phyloP scores from a whole-genome alignment of 2,329 filamentous ascomycete genomes.

The Sporothrix humicola region DNA sequence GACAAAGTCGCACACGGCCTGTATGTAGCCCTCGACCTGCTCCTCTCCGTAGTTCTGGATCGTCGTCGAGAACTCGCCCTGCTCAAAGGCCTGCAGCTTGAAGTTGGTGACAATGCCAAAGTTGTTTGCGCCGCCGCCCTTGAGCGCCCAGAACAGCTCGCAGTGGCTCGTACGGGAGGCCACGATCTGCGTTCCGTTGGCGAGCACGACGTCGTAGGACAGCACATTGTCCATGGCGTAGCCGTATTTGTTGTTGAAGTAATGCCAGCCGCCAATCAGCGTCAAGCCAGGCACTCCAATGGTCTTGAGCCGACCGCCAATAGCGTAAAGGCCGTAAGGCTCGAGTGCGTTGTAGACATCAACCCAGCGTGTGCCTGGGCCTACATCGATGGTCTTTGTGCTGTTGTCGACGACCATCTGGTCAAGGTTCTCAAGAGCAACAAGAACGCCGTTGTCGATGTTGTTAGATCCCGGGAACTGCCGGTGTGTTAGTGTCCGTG shows the following conservation, averaged over 20 bases:
- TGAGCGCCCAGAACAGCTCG: constrained; percentile 51
- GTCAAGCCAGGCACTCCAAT: constrained; percentile 48
- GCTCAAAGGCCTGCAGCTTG: constrained; percentile 35
- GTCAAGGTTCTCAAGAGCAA: constrained; percentile 47
- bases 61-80: constrained; percentile 44
- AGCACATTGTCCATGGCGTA: constrained; percentile 48
- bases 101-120: constrained; percentile 46
- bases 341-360: constrained; percentile 48
- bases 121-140: constrained; percentile 53
- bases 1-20: constrained; percentile 42
- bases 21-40: constrained; percentile 40
- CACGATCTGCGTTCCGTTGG: constrained; percentile 47
- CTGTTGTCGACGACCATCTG: constrained; percentile 42
- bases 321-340: constrained; percentile 43
- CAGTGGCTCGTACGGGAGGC: constrained; percentile 45
- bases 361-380: constrained; percentile 48
- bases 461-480: constrained; percentile 46
- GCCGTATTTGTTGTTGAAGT: constrained; percentile 42
- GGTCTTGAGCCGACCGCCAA: constrained; percentile 46
- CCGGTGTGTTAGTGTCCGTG: not conserved
- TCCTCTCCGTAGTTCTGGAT: constrained; percentile 44
- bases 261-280: constrained; percentile 48
- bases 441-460: constrained; percentile 47
- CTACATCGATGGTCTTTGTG: constrained; percentile 44
- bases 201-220: constrained; percentile 50